Percentiles rank a stretch among this genome's conserved stretches.
Conservation (phyloP, 768 basidiomycete species). For the Mycena vitilis region DNA sequence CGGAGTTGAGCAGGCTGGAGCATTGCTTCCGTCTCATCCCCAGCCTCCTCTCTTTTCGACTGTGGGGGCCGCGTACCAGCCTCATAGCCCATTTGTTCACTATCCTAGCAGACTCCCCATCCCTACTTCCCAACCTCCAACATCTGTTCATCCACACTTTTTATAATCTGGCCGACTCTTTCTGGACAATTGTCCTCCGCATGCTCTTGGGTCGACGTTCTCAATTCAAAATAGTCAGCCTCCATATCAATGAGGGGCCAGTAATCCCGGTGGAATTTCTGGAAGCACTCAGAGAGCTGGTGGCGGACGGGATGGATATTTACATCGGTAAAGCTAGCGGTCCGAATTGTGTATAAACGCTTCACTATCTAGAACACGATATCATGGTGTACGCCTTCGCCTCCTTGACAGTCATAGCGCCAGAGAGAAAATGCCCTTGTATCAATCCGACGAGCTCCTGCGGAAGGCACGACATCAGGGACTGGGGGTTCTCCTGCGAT, state of each 20-base stretch:
- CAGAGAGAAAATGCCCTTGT: neutral
- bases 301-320: neutral
- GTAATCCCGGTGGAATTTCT: neutral
- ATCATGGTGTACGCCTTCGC: conserved; percentile 31
- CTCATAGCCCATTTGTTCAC: neutral
- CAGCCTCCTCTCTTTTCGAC: neutral
- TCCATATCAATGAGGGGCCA: neutral
- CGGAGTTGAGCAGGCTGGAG: neutral
- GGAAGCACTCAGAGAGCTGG: neutral
- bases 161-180: neutral
- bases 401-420: conserved; percentile 19
- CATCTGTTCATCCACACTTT: too few relatives aligned
- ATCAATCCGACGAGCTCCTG: conserved; percentile 25
- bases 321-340: neutral
- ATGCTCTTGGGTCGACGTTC: neutral
- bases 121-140: neutral
- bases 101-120: neutral
- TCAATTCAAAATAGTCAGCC: neutral
- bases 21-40: neutral
- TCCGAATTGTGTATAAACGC: too few relatives aligned
- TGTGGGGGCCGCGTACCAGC: neutral
- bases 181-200: neutral
- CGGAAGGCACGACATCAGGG: conserved; percentile 7
- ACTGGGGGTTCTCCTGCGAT: neutral
- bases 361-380: too few relatives aligned